phyloP scores from a whole-genome alignment of 139 green algal genomes.

The Chlamydomonas sphaeroides region DNA sequence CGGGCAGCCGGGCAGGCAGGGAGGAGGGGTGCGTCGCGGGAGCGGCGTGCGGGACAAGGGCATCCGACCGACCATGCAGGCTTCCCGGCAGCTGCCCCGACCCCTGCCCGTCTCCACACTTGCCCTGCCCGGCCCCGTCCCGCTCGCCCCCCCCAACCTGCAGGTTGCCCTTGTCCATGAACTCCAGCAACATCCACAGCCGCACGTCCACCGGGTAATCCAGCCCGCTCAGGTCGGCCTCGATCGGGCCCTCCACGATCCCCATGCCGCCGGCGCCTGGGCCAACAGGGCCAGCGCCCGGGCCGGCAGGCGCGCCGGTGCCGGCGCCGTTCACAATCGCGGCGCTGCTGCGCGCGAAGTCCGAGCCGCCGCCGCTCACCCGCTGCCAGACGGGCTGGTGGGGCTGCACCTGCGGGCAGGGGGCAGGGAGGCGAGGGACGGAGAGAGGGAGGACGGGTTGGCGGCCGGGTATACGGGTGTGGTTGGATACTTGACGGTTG shows the following conservation, averaged over 20 bases:
- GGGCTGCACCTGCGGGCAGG: too few species aligned
- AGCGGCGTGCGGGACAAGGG: too few species aligned
- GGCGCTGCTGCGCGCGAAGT: too few species aligned
- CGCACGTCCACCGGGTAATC: slow-evolving; percentile 34
- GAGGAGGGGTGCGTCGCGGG: too few species aligned
- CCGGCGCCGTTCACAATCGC: not conserved
- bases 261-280: too few species aligned
- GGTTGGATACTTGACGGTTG: too few species aligned
- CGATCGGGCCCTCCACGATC: slow-evolving; percentile 11
- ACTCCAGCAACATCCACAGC: slow-evolving; percentile 56
- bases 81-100: too few species aligned
- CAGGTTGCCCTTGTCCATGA: slow-evolving; percentile 54
- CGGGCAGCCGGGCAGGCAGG: not conserved
- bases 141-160: slow-evolving; percentile 16
- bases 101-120: not conserved
- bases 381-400: not conserved
- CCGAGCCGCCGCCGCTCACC: too few species aligned
- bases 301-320: not conserved
- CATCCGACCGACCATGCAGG: too few species aligned
- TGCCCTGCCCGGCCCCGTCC: not conserved
- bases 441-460: too few species aligned
- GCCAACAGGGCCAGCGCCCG: not conserved
- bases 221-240: slow-evolving; percentile 26
- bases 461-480: too few species aligned
- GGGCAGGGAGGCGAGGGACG: too few species aligned